These are phyloP conservation scores for Keithomyces neogunnii DNA, from an alignment of 2,329 filamentous ascomycete species.

Conservation along the genomic window DNA sequence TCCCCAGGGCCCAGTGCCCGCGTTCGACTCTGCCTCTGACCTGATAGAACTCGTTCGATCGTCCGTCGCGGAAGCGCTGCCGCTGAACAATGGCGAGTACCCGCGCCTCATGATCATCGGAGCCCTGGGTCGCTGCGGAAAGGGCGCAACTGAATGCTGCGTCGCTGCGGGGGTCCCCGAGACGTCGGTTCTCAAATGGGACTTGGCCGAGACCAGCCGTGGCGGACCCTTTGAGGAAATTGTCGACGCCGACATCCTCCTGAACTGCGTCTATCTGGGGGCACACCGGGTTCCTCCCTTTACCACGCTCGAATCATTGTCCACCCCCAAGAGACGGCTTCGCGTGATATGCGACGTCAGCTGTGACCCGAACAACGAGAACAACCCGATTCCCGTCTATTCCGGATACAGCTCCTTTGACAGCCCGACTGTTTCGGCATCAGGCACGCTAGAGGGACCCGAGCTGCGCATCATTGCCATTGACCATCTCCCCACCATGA, in stretches of 20 bases:
- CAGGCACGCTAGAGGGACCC: slow-evolving; percentile 34
- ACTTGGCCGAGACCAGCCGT: too few relatives aligned
- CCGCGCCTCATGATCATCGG: too few relatives aligned
- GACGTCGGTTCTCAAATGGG: too few relatives aligned
- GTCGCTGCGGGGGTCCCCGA: too few relatives aligned
- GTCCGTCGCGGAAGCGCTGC: too few relatives aligned
- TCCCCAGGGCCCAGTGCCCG: slow-evolving; percentile 1
- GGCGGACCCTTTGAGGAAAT: too few relatives aligned
- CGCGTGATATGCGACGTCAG: slow-evolving; percentile 71
- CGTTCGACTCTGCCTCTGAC: neutral
- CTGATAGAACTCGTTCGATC: too few relatives aligned
- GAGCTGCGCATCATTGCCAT: slow-evolving; percentile 73
- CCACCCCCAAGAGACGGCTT: slow-evolving; percentile 55
- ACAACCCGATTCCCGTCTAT: slow-evolving; percentile 68
- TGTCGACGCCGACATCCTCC: too few relatives aligned
- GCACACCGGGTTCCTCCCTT: slow-evolving; percentile 58
- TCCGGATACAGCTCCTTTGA: slow-evolving; percentile 72
- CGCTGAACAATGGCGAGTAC: too few relatives aligned
- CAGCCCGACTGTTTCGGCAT: slow-evolving; percentile 52
- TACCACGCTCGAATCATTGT: slow-evolving; percentile 55
- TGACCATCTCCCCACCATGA: slow-evolving; percentile 69
- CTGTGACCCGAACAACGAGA: slow-evolving; percentile 61
- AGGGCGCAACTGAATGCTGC: too few relatives aligned
- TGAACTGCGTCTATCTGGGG: too few relatives aligned
- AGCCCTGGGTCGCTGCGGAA: too few relatives aligned